Conservation (phyloP, 768 basidiomycete genomes). For the Asterophora lycoperdoides region DNA sequence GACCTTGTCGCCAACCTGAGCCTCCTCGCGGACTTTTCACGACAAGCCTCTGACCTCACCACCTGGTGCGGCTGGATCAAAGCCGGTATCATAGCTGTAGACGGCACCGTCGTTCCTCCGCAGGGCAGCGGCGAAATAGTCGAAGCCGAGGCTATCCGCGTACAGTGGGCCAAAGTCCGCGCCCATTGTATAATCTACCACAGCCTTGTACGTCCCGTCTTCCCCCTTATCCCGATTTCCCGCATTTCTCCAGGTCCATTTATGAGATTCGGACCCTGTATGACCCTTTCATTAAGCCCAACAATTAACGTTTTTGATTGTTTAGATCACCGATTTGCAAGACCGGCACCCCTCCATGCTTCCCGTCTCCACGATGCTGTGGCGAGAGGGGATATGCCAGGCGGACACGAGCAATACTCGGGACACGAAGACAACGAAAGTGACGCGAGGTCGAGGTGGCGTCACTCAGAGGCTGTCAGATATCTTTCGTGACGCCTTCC, state of each 20-base stretch:
- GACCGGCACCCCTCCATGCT: slow-evolving; percentile 9
- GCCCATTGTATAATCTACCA: slow-evolving; percentile 15
- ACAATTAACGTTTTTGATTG: background rate
- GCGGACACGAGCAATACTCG: background rate
- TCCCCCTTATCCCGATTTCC: background rate
- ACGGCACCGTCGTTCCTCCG: slow-evolving; percentile 10
- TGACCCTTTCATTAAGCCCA: background rate
- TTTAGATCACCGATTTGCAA: slow-evolving; percentile 14
- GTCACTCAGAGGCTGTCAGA: slow-evolving; percentile 7
- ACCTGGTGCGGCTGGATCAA: slow-evolving; percentile 32
- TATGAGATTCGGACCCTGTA: too few relatives aligned
- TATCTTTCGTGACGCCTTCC: slow-evolving; percentile 10
- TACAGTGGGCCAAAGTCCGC: slow-evolving; percentile 12
- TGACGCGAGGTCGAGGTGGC: background rate
- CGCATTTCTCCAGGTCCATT: too few relatives aligned
- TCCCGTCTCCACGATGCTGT: slow-evolving; percentile 4
- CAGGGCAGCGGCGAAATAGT: background rate
- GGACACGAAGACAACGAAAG: background rate
- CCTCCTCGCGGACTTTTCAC: slow-evolving; percentile 31
- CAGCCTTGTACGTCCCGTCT: slow-evolving; percentile 9
- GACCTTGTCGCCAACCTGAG: slow-evolving; percentile 36
- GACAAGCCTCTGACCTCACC: slow-evolving; percentile 21
- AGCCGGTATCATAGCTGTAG: slow-evolving; percentile 6
- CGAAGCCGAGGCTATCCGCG: slow-evolving; percentile 4
- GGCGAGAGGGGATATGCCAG: slow-evolving; percentile 5